Percentiles rank a stretch among this genome's conserved stretches.
Evolutionary conservation across 2,329 filamentous ascomycete species (phyloP).

Genomic region (Macrophomina tecta): DNA sequence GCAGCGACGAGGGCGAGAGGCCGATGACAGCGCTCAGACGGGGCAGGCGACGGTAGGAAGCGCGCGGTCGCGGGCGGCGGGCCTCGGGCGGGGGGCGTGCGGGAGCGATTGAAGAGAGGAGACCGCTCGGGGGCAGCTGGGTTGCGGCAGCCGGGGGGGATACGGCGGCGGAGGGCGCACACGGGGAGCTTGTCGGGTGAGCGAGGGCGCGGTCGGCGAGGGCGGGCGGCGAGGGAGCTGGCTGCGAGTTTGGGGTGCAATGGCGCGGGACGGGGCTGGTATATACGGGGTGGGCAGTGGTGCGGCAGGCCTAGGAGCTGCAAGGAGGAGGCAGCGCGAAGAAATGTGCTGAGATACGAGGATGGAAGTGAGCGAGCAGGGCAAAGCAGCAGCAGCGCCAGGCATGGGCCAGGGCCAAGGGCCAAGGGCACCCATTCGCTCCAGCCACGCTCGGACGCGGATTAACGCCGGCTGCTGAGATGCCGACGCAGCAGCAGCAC

Average conservation of each 20-base stretch:
- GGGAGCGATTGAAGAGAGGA: slow-evolving; percentile 5
- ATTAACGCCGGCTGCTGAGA: background rate
- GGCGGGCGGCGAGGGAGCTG: slow-evolving; percentile 20
- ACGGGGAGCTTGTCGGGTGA: slow-evolving; percentile 11
- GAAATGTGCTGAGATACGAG: slow-evolving; percentile 26
- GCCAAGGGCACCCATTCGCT: background rate
- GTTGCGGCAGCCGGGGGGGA: slow-evolving; percentile 8
- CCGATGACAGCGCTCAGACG: slow-evolving; percentile 15
- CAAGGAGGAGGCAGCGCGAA: slow-evolving; percentile 26
- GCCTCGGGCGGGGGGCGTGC: background rate
- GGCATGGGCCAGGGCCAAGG: background rate
- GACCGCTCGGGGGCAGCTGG: slow-evolving; percentile 1
- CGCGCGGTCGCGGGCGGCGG: background rate
- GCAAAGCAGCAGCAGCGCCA: slow-evolving; percentile 17
- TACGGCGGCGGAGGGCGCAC: slow-evolving; percentile 11
- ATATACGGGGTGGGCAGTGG: slow-evolving; percentile 21
- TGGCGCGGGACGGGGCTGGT: slow-evolving; percentile 19
- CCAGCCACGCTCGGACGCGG: background rate
- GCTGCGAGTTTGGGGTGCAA: slow-evolving; percentile 1
- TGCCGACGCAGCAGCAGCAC: slow-evolving; percentile 6
- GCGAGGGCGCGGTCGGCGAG: slow-evolving; percentile 22
- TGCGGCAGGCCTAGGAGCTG: slow-evolving; percentile 21
- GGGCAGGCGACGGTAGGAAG: slow-evolving; percentile 3
- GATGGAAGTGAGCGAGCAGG: slow-evolving; percentile 23
- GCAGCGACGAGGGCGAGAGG: slow-evolving; percentile 13